These are phyloP conservation scores for Apium graveolens DNA, from an alignment of 129 eudicot species.

Conservation along the genomic window DNA sequence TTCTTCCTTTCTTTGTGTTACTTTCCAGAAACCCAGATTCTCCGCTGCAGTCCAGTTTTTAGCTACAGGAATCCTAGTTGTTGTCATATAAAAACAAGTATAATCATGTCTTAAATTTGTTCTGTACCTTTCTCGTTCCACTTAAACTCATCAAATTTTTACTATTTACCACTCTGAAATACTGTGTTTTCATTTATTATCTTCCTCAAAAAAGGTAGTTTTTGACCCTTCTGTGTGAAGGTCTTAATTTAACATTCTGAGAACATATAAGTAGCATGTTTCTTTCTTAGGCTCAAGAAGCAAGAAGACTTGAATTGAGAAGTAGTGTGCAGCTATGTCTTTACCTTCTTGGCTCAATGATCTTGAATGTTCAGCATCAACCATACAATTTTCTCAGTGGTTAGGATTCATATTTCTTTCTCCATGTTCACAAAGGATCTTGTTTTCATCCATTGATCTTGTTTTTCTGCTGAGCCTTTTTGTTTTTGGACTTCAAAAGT, in stretches of 20 bases:
- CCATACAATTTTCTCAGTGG: slow-evolving; percentile 33
- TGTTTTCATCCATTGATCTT: slow-evolving; percentile 38
- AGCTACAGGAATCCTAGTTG: neutral
- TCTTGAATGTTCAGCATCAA: slow-evolving; percentile 36
- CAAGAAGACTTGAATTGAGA: neutral
- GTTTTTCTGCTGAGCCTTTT: slow-evolving; percentile 32
- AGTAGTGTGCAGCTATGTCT: slow-evolving; percentile 8
- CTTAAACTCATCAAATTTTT: neutral
- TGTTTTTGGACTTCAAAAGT: slow-evolving; percentile 33
- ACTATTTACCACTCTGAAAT: neutral
- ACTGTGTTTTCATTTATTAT: neutral
- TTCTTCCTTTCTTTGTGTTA: neutral
- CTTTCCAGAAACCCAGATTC: slow-evolving; percentile 1
- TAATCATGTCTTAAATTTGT: neutral
- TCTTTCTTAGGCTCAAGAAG: neutral
- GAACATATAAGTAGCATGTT: neutral
- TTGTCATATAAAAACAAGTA: neutral
- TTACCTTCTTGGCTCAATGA: slow-evolving; percentile 31
- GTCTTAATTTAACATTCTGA: neutral
- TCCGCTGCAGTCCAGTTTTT: neutral
- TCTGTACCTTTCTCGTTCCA: neutral
- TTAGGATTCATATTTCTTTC: slow-evolving; percentile 42
- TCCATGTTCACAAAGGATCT: slow-evolving; percentile 53
- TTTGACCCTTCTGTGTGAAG: neutral
- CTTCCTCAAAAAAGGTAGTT: neutral